Percentiles rank a stretch among this genome's conserved stretches.
Conservation (phyloP, 1,139 yeast species). For the Zhuliangozyma parablackwelliae region DNA sequence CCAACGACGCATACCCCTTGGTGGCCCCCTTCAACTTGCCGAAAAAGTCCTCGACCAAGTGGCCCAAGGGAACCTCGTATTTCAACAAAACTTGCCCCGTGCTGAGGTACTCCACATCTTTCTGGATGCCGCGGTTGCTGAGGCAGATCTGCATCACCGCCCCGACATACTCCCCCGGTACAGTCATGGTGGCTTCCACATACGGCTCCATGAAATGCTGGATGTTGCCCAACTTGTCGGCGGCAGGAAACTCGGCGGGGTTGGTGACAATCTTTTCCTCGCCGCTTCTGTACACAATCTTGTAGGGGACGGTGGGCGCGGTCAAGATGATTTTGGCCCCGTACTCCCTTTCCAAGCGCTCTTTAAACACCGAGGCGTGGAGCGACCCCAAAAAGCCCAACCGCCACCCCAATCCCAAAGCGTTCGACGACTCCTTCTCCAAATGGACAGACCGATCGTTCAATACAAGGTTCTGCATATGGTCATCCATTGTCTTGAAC, state of each 20-base stretch:
- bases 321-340: slow-evolving; percentile 91
- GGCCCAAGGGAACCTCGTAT: slow-evolving; percentile 81
- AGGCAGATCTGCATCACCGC: slow-evolving; percentile 83
- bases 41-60: slow-evolving; percentile 89
- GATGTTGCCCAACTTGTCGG: slow-evolving; percentile 44
- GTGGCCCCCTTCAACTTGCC: slow-evolving; percentile 89
- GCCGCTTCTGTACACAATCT: slow-evolving; percentile 63
- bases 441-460: slow-evolving; percentile 90
- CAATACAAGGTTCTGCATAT: slow-evolving; percentile 78
- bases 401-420: slow-evolving; percentile 97
- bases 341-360: slow-evolving; percentile 85
- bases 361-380: slow-evolving; percentile 93
- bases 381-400: slow-evolving; percentile 90
- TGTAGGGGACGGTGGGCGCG: slow-evolving; percentile 94
- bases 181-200: slow-evolving; percentile 86
- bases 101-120: slow-evolving; percentile 70
- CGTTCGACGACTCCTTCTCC: slow-evolving; percentile 88
- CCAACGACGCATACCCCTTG: slow-evolving; percentile 89
- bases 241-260: slow-evolving; percentile 88
- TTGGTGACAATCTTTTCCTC: slow-evolving; percentile 65
- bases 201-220: slow-evolving; percentile 74
- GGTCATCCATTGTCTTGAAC: slow-evolving; percentile 84
- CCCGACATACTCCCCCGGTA: slow-evolving; percentile 88
- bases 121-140: slow-evolving; percentile 75
- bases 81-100: slow-evolving; percentile 80